Conservation (phyloP, 495 filamentous ascomycete species). For the Neurospora africana region DNA sequence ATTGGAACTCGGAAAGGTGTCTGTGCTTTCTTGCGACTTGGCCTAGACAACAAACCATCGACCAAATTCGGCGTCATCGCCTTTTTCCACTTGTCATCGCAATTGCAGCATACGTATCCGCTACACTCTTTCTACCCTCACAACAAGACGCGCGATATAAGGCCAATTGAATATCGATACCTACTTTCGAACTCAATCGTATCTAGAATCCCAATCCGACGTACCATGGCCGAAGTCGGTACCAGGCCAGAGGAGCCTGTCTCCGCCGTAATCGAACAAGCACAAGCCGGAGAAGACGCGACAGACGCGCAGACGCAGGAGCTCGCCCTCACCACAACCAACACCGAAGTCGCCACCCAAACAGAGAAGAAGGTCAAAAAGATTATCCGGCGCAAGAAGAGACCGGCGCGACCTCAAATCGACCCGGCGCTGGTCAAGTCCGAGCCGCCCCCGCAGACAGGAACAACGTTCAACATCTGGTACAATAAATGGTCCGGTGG, state of each 20-base stretch:
- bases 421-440: slow-evolving; percentile 69
- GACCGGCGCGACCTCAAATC: slow-evolving; percentile 62
- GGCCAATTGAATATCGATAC: background rate
- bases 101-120: background rate
- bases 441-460: slow-evolving; percentile 79
- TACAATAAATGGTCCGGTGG: slow-evolving; percentile 95
- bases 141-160: background rate
- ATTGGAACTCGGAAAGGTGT: background rate
- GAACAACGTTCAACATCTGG: slow-evolving; percentile 70
- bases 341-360: slow-evolving; percentile 36
- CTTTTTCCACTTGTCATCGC: background rate
- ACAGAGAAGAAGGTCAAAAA: slow-evolving; percentile 51
- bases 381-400: slow-evolving; percentile 54
- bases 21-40: background rate
- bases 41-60: background rate
- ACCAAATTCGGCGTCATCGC: background rate
- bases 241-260: slow-evolving; percentile 4
- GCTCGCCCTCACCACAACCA: slow-evolving; percentile 26
- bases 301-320: slow-evolving; percentile 9
- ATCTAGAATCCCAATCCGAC: background rate
- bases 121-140: background rate
- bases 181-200: background rate
- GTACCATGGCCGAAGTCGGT: slow-evolving; percentile 12
- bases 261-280: slow-evolving; percentile 1
- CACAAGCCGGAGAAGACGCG: background rate